Conservation (phyloP, 2,329 filamentous ascomycete species). For the Xylariales sp. region DNA sequence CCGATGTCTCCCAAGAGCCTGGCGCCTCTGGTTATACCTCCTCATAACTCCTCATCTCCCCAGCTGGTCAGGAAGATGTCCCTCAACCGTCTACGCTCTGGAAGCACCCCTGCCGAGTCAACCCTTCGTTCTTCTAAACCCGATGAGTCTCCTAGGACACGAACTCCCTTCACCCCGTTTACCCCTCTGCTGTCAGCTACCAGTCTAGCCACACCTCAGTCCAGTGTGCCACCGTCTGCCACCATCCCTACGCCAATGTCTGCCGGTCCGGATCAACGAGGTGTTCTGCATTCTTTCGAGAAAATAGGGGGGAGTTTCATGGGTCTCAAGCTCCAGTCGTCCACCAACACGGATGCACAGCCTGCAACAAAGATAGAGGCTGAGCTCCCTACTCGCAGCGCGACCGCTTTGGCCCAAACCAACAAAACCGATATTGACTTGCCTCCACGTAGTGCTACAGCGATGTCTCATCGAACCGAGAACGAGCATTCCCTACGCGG, state of each 20-base stretch:
- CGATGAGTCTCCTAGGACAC: conserved; percentile 43
- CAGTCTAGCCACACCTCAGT: conserved; percentile 37
- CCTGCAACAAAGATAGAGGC: no score
- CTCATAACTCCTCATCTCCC: conserved; percentile 24
- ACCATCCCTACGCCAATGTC: conserved; percentile 18
- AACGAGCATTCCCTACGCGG: conserved; percentile 9
- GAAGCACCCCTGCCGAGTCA: conserved; percentile 37
- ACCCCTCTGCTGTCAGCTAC: conserved; percentile 39
- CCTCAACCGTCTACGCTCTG: conserved; percentile 40
- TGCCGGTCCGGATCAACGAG: no score
- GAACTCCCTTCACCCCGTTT: conserved; percentile 32
- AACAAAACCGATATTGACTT: conserved; percentile 25
- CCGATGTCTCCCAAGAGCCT: conserved; percentile 51
- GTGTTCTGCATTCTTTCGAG: no score
- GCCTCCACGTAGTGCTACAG: conserved; percentile 11
- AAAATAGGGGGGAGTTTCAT: no score
- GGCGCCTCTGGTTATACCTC: conserved; percentile 54
- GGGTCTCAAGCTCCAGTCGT: no score
- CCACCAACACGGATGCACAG: no score
- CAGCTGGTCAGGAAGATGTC: conserved; percentile 34
- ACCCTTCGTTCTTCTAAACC: conserved; percentile 33
- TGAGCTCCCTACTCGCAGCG: no score
- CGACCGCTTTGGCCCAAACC: conserved; percentile 20
- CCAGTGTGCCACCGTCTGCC: conserved; percentile 36
- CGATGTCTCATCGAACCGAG: conserved; percentile 6